A percentile compares a stretch with the other conserved stretches of the same genome.
phyloP scores from a whole-genome alignment of 805 yeast species.

The Metschnikowia peoriensis region DNA sequence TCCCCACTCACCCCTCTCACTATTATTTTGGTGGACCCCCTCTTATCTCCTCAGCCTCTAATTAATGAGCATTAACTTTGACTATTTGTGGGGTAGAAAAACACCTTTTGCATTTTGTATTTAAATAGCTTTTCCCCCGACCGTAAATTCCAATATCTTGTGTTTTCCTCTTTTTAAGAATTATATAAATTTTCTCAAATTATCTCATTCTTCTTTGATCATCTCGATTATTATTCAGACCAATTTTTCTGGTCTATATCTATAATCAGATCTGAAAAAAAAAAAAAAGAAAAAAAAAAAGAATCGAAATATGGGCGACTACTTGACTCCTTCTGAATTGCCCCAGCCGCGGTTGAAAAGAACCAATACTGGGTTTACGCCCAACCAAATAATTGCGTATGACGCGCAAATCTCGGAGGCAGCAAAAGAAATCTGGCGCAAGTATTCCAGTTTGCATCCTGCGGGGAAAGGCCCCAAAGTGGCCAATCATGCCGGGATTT shows the following conservation, averaged over 20 bases:
- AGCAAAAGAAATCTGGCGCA: constrained; percentile 76
- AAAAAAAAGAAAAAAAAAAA: background rate
- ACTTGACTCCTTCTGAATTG: constrained; percentile 35
- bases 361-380: constrained; percentile 87
- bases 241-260: too few relatives aligned
- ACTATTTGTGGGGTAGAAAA: constrained; percentile 1
- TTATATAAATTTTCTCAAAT: background rate
- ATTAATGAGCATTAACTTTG: background rate
- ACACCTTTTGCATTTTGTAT: background rate
- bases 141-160: background rate
- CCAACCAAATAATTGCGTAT: constrained; percentile 80
- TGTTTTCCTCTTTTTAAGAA: background rate
- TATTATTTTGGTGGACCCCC: background rate
- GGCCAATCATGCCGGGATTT: constrained; percentile 22
- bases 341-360: constrained; percentile 56
- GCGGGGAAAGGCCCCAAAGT: constrained; percentile 13
- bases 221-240: too few relatives aligned
- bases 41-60: background rate
- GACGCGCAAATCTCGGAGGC: constrained; percentile 79
- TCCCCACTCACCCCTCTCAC: background rate
- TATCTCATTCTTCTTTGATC: background rate
- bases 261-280: too few relatives aligned
- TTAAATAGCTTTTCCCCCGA: background rate
- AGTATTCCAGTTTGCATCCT: constrained; percentile 50
- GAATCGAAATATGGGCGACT: constrained; percentile 43